Conservation (phyloP, 2,329 filamentous ascomycete genomes). For the Neonectria ditissima region DNA sequence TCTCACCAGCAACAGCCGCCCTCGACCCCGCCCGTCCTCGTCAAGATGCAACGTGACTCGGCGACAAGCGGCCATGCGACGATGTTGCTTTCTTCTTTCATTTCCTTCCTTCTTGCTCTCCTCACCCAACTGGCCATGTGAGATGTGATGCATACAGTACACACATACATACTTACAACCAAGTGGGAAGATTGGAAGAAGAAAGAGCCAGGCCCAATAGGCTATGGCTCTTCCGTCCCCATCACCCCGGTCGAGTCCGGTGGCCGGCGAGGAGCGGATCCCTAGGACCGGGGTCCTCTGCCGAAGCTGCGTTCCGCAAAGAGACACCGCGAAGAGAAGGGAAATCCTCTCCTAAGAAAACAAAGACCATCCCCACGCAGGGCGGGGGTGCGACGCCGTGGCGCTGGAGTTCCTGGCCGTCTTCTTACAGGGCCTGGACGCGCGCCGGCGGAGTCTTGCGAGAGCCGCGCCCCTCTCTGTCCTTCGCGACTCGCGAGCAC, state of each 20-base stretch:
- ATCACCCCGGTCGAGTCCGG: conserved; percentile 26
- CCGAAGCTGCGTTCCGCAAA: conserved; percentile 21
- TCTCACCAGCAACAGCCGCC: not conserved
- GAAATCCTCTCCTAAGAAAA: conserved; percentile 18
- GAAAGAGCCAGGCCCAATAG: not conserved
- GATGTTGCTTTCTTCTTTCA: conserved; percentile 3
- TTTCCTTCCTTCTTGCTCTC: conserved; percentile 12
- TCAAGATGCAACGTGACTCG: conserved; percentile 25
- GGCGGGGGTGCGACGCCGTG: conserved; percentile 15
- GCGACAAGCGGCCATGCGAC: conserved; percentile 13
- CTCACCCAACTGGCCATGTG: conserved; percentile 22
- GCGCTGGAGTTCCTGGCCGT: conserved; percentile 35
- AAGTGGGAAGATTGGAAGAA: not conserved
- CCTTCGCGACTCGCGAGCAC: conserved; percentile 4
- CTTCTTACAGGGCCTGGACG: conserved; percentile 23
- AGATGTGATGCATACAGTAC: conserved; percentile 22
- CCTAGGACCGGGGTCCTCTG: conserved; percentile 29
- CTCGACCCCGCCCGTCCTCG: not conserved
- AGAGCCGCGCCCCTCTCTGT: not conserved
- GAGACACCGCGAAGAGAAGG: conserved; percentile 9
- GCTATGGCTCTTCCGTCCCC: not conserved
- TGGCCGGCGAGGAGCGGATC: conserved; percentile 34
- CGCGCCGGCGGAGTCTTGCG: conserved; percentile 26
- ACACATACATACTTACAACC: conserved; percentile 4
- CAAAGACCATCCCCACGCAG: conserved; percentile 21